Base-by-base conservation (phyloP, 192 early-diverging fungal genomes). In the Coemansia aciculifera region DNA sequence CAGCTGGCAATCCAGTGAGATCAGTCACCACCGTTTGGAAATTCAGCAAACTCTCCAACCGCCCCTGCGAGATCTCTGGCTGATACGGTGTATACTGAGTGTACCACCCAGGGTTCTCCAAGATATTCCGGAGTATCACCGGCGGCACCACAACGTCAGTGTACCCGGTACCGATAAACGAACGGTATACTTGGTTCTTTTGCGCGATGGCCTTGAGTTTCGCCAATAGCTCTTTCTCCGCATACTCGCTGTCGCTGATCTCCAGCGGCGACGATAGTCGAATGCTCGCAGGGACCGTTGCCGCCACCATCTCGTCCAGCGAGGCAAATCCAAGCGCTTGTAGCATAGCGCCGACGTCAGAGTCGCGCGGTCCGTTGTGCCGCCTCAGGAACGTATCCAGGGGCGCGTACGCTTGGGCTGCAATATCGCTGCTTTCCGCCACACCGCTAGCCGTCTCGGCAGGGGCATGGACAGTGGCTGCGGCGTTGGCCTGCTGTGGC, bases 31-130 rank as follows among this genome's bases (percentile, higher is more conserved):
- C 94, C 4, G 98, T 99, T 83, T 99, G 98, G 86, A 87, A 99
- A 82, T 99, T 99, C 63, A 99, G 77, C 43, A 99, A 87, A 17
- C 95, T 95, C 83, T 99, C 98, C 3, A 99, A 86, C 59, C 98
- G 91, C 40, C 98, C 98, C 84, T 99, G 98, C 59, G 98, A 89
- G 73, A 99, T 99, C 86, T 99, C 98, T 21, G 98, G 93, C 84
- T 99, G 98, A 81, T 99, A 99, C 51, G 97, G 97, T 40, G 96
- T 98, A 84, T 99, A 99, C 90, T 95, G 94, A 64, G 95, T 98
- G 87, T 99, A 99, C 98, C 98, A 99, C 32, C 93, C 95, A 32
- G 98, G 98, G 79, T 97, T 98, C 80, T 99, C 98, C 84, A 99
- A 82, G 60, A 99, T 87, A 75, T 99, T 99, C 71, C 98, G 89